Evolutionary conservation across 306 rosid genomes (phyloP).

Genomic region (Coriaria nepalensis): DNA sequence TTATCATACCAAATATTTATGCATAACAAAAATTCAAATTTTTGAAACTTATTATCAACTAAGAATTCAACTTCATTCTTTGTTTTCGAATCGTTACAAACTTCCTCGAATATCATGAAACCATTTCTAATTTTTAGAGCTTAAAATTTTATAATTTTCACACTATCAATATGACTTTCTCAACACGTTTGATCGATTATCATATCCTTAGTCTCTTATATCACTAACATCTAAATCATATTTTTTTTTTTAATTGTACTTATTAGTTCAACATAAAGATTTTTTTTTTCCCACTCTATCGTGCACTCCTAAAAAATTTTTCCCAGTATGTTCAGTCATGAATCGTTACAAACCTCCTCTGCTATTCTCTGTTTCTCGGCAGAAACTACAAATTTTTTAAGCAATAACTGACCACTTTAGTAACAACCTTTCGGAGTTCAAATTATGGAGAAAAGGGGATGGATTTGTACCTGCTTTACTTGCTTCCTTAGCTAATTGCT

Average conservation of each 20-base stretch:
- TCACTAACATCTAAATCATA: background rate
- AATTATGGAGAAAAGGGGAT: constrained; percentile 14
- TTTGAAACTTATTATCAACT: background rate
- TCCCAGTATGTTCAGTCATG: too few relatives aligned
- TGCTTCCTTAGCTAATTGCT: constrained; percentile 68
- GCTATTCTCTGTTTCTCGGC: constrained; percentile 86
- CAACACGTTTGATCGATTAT: too few relatives aligned
- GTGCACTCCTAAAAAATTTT: background rate
- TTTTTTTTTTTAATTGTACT: too few relatives aligned
- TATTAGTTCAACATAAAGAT: background rate
- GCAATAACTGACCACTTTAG: constrained; percentile 24
- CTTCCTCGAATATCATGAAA: too few relatives aligned
- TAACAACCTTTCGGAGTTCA: constrained; percentile 13
- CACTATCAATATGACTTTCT: background rate
- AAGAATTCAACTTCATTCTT: too few relatives aligned
- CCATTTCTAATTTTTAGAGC: background rate
- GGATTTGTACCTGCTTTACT: constrained; percentile 50
- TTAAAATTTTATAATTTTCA: too few relatives aligned
- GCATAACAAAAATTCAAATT: background rate
- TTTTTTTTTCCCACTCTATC: background rate
- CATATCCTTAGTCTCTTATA: background rate
- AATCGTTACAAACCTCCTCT: too few relatives aligned
- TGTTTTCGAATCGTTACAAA: too few relatives aligned
- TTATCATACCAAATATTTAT: too few relatives aligned
- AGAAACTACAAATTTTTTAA: constrained; percentile 36